Evolutionary conservation across 1,139 yeast species (phyloP).

Genomic region (Saccharomycopsis phalli): DNA sequence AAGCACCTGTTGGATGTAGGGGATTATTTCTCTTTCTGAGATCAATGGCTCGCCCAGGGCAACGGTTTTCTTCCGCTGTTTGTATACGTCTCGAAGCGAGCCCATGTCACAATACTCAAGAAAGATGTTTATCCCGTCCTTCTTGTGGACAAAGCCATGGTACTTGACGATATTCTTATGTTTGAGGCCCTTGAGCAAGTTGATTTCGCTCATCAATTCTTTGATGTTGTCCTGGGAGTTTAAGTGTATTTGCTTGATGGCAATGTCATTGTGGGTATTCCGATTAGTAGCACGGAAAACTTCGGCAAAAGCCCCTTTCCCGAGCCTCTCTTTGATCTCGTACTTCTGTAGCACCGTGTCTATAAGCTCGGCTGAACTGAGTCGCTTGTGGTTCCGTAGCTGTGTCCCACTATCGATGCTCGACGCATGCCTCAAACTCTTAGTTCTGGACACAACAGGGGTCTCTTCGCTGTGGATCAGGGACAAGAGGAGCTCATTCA

Average conservation of each 20-base stretch:
- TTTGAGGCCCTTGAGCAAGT: conserved; percentile 68
- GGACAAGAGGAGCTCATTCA: neutral
- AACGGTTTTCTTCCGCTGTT: conserved; percentile 33
- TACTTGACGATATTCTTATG: conserved; percentile 86
- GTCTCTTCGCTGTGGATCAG: neutral
- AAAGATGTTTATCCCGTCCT: conserved; percentile 59
- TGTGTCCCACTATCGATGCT: neutral
- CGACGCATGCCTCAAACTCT: neutral
- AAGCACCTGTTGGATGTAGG: conserved; percentile 62
- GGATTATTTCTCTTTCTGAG: conserved; percentile 52
- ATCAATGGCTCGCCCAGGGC: conserved; percentile 31
- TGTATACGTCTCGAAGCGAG: conserved; percentile 63
- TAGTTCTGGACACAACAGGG: neutral
- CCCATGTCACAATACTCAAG: conserved; percentile 84
- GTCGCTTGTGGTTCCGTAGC: conserved; percentile 1
- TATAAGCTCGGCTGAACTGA: conserved; percentile 18
- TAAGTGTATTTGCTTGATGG: conserved; percentile 69
- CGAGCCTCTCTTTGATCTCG: conserved; percentile 52
- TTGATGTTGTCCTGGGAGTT: conserved; percentile 43
- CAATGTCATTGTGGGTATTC: conserved; percentile 61
- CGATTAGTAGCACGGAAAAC: conserved; percentile 64
- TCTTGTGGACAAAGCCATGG: conserved; percentile 75
- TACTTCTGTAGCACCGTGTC: conserved; percentile 37
- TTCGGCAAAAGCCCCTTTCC: conserved; percentile 73
- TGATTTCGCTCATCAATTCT: conserved; percentile 75